A percentile compares a stretch with the other conserved stretches of the same genome.
Evolutionary conservation across 2,329 filamentous ascomycete species (phyloP).

Genomic region (Fusarium temperatum): DNA sequence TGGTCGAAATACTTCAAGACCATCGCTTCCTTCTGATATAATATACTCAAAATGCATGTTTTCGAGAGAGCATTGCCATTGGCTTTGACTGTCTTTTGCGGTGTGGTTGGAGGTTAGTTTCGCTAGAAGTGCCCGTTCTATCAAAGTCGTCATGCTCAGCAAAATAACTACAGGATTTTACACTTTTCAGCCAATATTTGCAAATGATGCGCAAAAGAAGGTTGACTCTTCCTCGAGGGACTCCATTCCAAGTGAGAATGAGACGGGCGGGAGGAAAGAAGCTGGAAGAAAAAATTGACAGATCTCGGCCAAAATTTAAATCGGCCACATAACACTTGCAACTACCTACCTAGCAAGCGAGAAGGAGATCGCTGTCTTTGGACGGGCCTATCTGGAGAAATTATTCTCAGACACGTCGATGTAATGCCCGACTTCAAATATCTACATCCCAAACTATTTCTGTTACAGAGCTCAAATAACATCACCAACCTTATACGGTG

Average conservation of each 20-base stretch:
- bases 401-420: not conserved
- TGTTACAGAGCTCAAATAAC: not conserved
- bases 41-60: constrained; percentile 43
- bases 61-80: constrained; percentile 48
- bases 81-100: constrained; percentile 49
- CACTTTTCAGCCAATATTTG: constrained; percentile 50
- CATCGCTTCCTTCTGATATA: not conserved
- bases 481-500: not conserved
- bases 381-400: not conserved
- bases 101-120: constrained; percentile 49
- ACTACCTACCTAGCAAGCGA: not conserved
- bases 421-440: not conserved
- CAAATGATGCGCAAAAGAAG: constrained; percentile 30
- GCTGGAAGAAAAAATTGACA: not conserved
- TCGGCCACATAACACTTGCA: not conserved
- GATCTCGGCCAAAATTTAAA: not conserved
- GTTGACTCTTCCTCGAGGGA: constrained; percentile 23
- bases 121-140: not conserved
- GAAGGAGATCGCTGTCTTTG: not conserved
- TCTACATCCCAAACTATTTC: not conserved
- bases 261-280: not conserved
- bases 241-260: no score
- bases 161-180: constrained; percentile 45
- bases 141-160: constrained; percentile 5
- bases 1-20: not conserved